Base-by-base conservation (phyloP, 768 basidiomycete genomes). In the Butyriboletus loyo region DNA sequence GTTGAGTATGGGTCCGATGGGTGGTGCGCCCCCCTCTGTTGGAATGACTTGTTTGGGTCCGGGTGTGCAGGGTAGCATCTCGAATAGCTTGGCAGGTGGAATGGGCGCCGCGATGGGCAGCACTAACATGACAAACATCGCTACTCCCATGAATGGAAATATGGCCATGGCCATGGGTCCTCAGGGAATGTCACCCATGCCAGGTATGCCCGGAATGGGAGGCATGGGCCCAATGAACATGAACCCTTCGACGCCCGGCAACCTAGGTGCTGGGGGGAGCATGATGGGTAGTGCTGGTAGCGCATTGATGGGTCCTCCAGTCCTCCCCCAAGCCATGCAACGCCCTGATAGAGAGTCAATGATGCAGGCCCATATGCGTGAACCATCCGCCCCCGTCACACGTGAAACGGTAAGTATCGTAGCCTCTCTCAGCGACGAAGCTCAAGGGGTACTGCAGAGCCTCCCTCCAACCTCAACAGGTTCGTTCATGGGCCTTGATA, bases 241-340 rank as follows among this genome's bases (percentile, higher is more conserved):
- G 52, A 66, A 56, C 36, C 19, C 43, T 13, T 21, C 53, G 3
- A 43, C 44, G 13, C 52, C 59, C 7, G 45, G 61, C 48, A 60
- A 51, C 32, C 43, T 69, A 39, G 62, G 60, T n/a, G 27, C 58
- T 4, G 57, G 56, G 2, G 61, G 60, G 5, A 61, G 58, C 22
- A 53, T 67, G 41, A 57, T 68, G 56, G 66, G 65, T n/a, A 67
- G 63, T 19, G 62, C 66, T 11, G 61, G 59, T 2, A 67, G 67
- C 30, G 66, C 72, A 22, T 51, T 74, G 39, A 76, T 75, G 75
- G 72, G 73, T 11, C 75, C 73, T 5, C 75, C 75, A 22, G 66
- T 70, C 22, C 50, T 70, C 36, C 67, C 67, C 5, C 67, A 67
- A 15, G 22, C 49, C 9, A 49, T 72, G 50, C 54, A 62, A 35